Evolutionary conservation across 805 yeast genomes (phyloP).

Genomic region (Zygosaccharomyces bailii): DNA sequence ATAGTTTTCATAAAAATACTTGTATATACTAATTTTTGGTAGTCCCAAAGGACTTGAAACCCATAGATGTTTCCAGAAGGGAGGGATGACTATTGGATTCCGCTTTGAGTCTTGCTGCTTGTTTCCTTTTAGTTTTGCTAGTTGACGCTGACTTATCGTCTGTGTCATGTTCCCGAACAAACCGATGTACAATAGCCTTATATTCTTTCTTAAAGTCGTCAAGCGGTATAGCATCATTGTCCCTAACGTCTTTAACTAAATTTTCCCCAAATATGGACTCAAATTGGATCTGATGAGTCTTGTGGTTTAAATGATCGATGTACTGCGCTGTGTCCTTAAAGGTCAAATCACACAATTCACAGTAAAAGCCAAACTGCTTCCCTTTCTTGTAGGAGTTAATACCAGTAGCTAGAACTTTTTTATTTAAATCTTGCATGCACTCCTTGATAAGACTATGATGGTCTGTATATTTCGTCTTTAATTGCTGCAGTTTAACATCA

Average conservation of each 20-base stretch:
- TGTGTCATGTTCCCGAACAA: conserved; percentile 36
- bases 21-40: conserved; percentile 38
- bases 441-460: conserved; percentile 24
- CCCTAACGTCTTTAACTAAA: conserved; percentile 30
- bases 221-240: conserved; percentile 43
- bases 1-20: conserved; percentile 6
- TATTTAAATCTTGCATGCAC: conserved; percentile 34
- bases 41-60: conserved; percentile 54
- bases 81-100: conserved; percentile 6
- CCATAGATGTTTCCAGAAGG: conserved; percentile 44
- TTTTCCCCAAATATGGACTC: conserved; percentile 36
- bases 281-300: conserved; percentile 54
- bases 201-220: conserved; percentile 47
- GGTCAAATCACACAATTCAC: conserved; percentile 74
- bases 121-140: conserved; percentile 25
- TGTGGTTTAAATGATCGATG: conserved; percentile 79
- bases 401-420: conserved; percentile 33
- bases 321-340: conserved; percentile 79
- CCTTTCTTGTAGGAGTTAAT: conserved; percentile 41
- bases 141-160: conserved; percentile 40
- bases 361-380: conserved; percentile 76
- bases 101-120: conserved; percentile 29
- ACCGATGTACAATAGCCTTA: conserved; percentile 35
- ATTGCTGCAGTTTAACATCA: conserved; percentile 13
- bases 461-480: conserved; percentile 26